Base-by-base conservation (phyloP, 495 filamentous ascomycete genomes). In the Aspergillus hancockii region DNA sequence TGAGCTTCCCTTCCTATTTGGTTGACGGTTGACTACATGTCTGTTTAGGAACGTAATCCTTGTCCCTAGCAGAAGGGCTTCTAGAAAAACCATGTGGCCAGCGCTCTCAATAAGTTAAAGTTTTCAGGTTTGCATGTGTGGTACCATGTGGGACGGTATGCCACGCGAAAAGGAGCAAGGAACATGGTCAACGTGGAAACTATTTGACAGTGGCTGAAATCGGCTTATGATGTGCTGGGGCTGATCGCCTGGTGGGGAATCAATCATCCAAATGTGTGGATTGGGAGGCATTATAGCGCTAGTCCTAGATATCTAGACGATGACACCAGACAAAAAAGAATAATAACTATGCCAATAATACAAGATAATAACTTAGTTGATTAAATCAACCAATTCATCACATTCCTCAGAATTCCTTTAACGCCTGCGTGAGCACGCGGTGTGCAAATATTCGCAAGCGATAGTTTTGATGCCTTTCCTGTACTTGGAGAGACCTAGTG, bases 11-110 rank as follows among this genome's bases (percentile, higher is more conserved):
- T 45, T 10, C 41, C 34, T 4, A 32, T 8, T 45, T 21, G 41
- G 41, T 19, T n/a, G 14, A 14, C 41, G 7, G 18, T 18, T 18
- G 41, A 14, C 18, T 45, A 45, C 41, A 45, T 8, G 41, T 45
- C 41, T 8, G 19, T 18, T 45, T 4, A 45, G 41, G 41, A 45
- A 45, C 9, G 41, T 8, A 45, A 45, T 45, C 41, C 41, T 21
- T 45, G 41, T 45, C 18, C 18, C 9, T 2, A n/a, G 41, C n/a
- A 18, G 2, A 8, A 45, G 18, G 41, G 18, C 16, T 45, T 45
- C 41, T 45, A 45, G 41, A 45, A 45, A n/a, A 19, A 45, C 41
- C 41, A 45, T 45, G 41, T 45, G 41, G 41, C 41, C 41, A 45
- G 41, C 41, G 14, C 6, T 28, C n/a, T 45, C 41, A 45, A 45